Evolutionary conservation across 1,139 yeast genomes (phyloP), one percentile per base, ranked within the genome.

Genomic region (Tardiomyces blankii): DNA sequence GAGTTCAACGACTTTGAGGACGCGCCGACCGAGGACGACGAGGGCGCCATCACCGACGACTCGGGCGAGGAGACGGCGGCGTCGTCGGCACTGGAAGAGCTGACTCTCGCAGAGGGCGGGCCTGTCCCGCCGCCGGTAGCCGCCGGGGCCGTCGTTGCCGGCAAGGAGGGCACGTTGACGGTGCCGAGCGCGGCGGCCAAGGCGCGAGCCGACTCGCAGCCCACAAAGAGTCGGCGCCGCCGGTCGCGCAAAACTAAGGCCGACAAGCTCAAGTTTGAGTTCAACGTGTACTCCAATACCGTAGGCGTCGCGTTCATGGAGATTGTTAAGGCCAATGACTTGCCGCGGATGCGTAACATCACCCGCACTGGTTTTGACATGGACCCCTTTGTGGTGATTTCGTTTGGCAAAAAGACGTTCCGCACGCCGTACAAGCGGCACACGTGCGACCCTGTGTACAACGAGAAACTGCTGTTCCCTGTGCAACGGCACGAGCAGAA

Each of bases 381-480:
- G 94, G 98, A 91, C 59, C 97, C 98, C 0, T 91, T 89, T 65
- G 94, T 89, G 5, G 91, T 89, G 16, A 81, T 86, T 0, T 81
- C 96, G 0, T 87, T 89, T 62, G 96, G 96, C 12, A 82, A 85
- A 58, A 82, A 83, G 52, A 87, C 93, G 0, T 89, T 79, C 62
- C 75, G 95, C 54, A 88, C 96, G 0, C 82, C 91, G 21, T 83
- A 88, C 80, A 77, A 81, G 55, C 76, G 87, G 27, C 97, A 89
- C 59, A 82, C 86, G 1, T 64, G 87, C 45, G 82, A 82, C 48
- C 98, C 98, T 0, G 73, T 80, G 0, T 91, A 80, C 62, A 81
- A 86, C 59, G 95, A 89, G 63, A 68, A 83, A 54, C 66, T 89
- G 39, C 81, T 91, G 2, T 82, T 91, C 61, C 95, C 89, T 53